Evolutionary conservation across 2,329 filamentous ascomycete species (phyloP), one percentile per base, ranked within the genome.

Genomic region (Ophiostoma quercus): DNA sequence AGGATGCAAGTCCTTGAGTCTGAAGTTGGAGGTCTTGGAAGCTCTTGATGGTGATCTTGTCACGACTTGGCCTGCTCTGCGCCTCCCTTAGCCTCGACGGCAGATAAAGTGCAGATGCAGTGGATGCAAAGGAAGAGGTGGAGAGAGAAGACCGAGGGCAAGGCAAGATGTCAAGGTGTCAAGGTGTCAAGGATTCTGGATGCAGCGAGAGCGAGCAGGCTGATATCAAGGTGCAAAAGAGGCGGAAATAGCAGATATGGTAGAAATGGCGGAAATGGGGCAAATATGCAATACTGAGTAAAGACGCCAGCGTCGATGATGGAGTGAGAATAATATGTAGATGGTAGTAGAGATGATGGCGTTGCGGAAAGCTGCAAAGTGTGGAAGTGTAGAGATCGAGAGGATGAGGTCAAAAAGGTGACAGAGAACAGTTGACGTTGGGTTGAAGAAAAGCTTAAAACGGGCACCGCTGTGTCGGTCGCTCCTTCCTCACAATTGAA

Each of bases 21-120:
- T 60, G 7, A 47, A 54, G 51, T 54, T n/a, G 22, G 8, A 54
- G 51, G 51, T 57, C 51, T 62, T 34, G 57, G 57, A 62, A 32
- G 25, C 12, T 62, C 57, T 62, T 62, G 57, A 22, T 34, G 3
- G 57, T 62, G 29, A 65, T 37, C 16, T 39, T 41, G 62, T 41
- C 29, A 25, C 57, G 25, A 62, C 57, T 62, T 62, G 62, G 29
- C 62, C 22, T 51, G 57, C 32, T 25, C 67, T 54, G 32, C 51
- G 67, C 43, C 43, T 9, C 51, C 25, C 43, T 68, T 68, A 51
- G 29, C 12, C 67, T 41, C 39, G 34, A 5, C 14, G 16, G 25
- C 14, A 34, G 29, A 34, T 16, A 12, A 19, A 62, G 14, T 12
- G 57, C 57, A 62, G 11, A 25, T 25, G 51, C 3, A 25, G 3